These are phyloP conservation scores for Pisolithus orientalis DNA, from an alignment of 768 basidiomycete genomes.

Conservation along the genomic window DNA sequence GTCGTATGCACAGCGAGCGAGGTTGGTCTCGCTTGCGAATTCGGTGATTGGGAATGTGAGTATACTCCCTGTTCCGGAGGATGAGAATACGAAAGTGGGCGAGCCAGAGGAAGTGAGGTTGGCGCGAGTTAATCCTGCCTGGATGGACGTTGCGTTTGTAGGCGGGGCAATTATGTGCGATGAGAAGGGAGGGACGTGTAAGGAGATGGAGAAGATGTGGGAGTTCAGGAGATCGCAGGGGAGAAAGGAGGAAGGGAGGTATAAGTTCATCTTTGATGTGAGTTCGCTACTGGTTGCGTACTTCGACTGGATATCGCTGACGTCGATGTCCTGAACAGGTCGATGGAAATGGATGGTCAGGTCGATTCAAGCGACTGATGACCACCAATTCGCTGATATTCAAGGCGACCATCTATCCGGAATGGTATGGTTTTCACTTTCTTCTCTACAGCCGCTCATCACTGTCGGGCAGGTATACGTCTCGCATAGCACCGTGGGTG, in stretches of 20 bases:
- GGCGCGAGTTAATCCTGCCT: slow-evolving; percentile 41
- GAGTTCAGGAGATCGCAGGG: slow-evolving; percentile 43
- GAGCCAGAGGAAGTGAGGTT: slow-evolving; percentile 28
- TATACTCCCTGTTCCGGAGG: slow-evolving; percentile 31
- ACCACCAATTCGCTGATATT: slow-evolving; percentile 58
- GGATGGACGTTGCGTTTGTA: slow-evolving; percentile 57
- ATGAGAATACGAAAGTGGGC: slow-evolving; percentile 28
- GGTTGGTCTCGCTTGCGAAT: slow-evolving; percentile 40
- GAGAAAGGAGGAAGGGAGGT: slow-evolving; percentile 44
- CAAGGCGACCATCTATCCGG: slow-evolving; percentile 68
- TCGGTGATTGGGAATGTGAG: slow-evolving; percentile 32
- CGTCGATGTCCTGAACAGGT: slow-evolving; percentile 28
- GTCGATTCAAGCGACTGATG: slow-evolving; percentile 61
- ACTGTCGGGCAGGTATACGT: slow-evolving; percentile 39
- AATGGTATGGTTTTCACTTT: slow-evolving; percentile 43
- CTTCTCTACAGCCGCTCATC: neutral
- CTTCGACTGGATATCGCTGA: neutral
- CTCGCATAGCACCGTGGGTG: slow-evolving; percentile 60
- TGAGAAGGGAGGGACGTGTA: slow-evolving; percentile 27
- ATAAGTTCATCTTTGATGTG: slow-evolving; percentile 58
- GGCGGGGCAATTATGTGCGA: slow-evolving; percentile 41
- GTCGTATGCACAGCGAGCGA: slow-evolving; percentile 44
- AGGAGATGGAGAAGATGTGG: slow-evolving; percentile 38
- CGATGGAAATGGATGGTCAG: slow-evolving; percentile 64
- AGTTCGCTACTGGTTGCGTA: slow-evolving; percentile 11